These are phyloP conservation scores for Dipodascopsis tothii DNA, from an alignment of 805 yeast species.

Conservation along the genomic window DNA sequence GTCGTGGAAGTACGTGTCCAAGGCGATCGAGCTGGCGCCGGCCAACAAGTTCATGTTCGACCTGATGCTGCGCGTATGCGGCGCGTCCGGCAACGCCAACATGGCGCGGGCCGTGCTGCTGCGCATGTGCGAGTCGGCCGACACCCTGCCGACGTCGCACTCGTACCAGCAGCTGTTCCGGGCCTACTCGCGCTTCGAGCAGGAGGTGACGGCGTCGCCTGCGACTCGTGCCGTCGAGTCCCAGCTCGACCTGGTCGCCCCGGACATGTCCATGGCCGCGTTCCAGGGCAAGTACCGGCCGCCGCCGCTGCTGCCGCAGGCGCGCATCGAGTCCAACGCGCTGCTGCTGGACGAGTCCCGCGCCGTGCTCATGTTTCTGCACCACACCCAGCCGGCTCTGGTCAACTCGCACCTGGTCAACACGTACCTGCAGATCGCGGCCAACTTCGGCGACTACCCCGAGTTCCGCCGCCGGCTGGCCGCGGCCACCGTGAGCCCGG, in stretches of 20 bases:
- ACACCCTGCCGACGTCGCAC: slow-evolving; percentile 28
- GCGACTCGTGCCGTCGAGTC: no score
- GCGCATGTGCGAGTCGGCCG: slow-evolving; percentile 25
- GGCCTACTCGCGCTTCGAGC: slow-evolving; percentile 27
- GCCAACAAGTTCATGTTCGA: slow-evolving; percentile 44
- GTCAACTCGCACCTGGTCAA: slow-evolving; percentile 41
- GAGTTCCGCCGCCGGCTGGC: slow-evolving; percentile 30
- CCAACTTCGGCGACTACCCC: slow-evolving; percentile 43
- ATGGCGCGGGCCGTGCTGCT: slow-evolving; percentile 52
- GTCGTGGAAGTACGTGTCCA: slow-evolving; percentile 70
- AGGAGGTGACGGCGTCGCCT: no score
- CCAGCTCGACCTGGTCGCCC: no score
- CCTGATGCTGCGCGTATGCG: slow-evolving; percentile 67
- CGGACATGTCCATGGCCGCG: background rate
- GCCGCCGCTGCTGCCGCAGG: slow-evolving; percentile 68
- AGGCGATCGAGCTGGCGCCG: slow-evolving; percentile 46
- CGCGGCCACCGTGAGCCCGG: slow-evolving; percentile 29
- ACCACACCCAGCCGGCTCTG: slow-evolving; percentile 39
- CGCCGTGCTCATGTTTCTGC: slow-evolving; percentile 61
- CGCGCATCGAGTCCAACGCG: slow-evolving; percentile 35
- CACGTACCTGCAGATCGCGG: slow-evolving; percentile 58
- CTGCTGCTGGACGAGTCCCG: slow-evolving; percentile 64
- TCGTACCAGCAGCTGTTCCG: slow-evolving; percentile 30
- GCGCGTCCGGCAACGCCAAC: slow-evolving; percentile 68
- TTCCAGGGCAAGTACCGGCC: slow-evolving; percentile 12